phyloP scores from a whole-genome alignment of 495 filamentous ascomycete species.

The Lepidopterella palustris region DNA sequence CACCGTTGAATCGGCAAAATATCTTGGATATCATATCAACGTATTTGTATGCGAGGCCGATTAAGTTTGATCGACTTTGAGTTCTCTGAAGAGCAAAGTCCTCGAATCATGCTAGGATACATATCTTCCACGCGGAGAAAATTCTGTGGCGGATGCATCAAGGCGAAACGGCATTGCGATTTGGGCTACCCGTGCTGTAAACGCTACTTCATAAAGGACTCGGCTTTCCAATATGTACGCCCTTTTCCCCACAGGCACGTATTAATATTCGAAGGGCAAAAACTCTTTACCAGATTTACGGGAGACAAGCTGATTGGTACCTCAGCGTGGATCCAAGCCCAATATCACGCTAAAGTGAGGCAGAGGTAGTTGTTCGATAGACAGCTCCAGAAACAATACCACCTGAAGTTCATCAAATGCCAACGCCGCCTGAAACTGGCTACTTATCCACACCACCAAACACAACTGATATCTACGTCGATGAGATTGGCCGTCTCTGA shows the following conservation, averaged over 20 bases:
- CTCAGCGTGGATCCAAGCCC: not conserved
- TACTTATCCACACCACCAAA: not conserved
- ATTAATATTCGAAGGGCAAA: not conserved
- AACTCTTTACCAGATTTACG: not conserved
- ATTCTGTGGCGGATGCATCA: slow-evolving; percentile 22
- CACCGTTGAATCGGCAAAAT: too few relatives aligned
- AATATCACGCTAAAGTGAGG: slow-evolving; percentile 12
- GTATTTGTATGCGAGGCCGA: too few relatives aligned
- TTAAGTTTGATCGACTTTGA: too few relatives aligned
- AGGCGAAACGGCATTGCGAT: slow-evolving; percentile 45
- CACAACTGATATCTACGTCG: not conserved
- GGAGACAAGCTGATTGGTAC: not conserved
- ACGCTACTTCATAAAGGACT: slow-evolving; percentile 14
- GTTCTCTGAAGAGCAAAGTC: too few relatives aligned
- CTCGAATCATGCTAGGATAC: slow-evolving; percentile 17
- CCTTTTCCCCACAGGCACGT: not conserved
- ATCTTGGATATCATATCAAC: too few relatives aligned
- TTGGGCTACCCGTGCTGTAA: slow-evolving; percentile 22
- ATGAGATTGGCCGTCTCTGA: not conserved
- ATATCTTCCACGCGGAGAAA: slow-evolving; percentile 24
- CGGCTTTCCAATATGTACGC: slow-evolving; percentile 13
- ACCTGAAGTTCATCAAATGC: not conserved
- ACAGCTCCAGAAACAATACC: slow-evolving; percentile 12
- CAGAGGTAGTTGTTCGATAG: slow-evolving; percentile 17
- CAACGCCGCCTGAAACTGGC: not conserved